Evolutionary conservation across 345 rosid species (phyloP), one percentile per base, ranked within the genome.

Genomic region (Atalantia buxifolia): DNA sequence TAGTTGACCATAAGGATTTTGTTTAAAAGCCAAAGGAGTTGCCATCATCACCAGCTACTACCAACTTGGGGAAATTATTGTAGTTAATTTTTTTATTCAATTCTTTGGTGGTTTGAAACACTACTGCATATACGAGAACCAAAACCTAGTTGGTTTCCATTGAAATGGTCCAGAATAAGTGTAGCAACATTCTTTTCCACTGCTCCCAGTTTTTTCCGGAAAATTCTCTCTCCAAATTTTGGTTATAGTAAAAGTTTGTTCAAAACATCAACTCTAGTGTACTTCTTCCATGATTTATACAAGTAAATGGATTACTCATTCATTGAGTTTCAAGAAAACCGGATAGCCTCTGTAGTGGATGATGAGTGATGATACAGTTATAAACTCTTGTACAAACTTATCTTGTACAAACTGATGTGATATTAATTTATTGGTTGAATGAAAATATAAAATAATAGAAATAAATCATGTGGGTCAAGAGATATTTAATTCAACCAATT

Each of bases 71-170:
- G 55, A 55, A 76, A 2, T 55, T 35, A 76, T 55, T 66, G 33
- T 27, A 28, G 42, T 53, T 75, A 22, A 22, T 28, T 50, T 50
- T 9, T 55, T 12, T 18, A 24, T 66, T 66, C 56, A 67, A 53
- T 76, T 76, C 56, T 67, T 56, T 6, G 36, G 72, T 36, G 36
- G 72, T 50, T 67, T 24, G 25, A 62, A 56, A 38, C 68, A 55
- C 73, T 62, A 76, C 19, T 65, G 56, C 72, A 36, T 66, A 1
- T 18, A 24, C 73, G 56, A 53, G 66, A 67, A 66, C 56, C 56
- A 66, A 66, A 22, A 16, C 25, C 19, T 53, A 66, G 38, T 35
- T 31, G 78, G 71, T 21, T 63, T 65, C 70, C 30, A 12, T 30
- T 24, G 57, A 30, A 75, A 63, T 19, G 70, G 69, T 75, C 18